These are phyloP conservation scores for Chaetoscypha palmicola DNA, from an alignment of 2,329 filamentous ascomycete genomes.

Conservation along the genomic window DNA sequence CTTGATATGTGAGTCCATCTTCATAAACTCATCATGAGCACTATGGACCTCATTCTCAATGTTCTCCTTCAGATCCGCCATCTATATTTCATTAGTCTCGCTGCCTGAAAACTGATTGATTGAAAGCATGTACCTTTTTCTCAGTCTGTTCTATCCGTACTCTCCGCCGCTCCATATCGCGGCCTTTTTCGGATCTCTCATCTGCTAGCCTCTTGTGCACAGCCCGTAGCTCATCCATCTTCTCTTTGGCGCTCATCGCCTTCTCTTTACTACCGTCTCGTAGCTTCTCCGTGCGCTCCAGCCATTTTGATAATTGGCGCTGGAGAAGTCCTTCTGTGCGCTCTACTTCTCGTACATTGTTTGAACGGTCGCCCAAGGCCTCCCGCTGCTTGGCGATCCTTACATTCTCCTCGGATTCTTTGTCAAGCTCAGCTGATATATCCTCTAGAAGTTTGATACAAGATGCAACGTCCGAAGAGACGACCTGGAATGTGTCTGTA, in stretches of 20 bases:
- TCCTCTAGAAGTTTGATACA: slow-evolving; percentile 89
- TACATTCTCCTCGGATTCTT: slow-evolving; percentile 84
- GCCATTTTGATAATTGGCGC: slow-evolving; percentile 78
- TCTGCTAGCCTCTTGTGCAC: slow-evolving; percentile 76
- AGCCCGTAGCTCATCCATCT: slow-evolving; percentile 82
- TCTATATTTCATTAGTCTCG: slow-evolving; percentile 49
- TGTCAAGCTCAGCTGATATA: slow-evolving; percentile 72
- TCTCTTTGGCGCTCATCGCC: slow-evolving; percentile 70
- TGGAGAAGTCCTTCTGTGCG: slow-evolving; percentile 76
- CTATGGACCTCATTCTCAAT: slow-evolving; percentile 90
- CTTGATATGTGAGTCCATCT: slow-evolving; percentile 95
- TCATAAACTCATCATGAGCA: slow-evolving; percentile 89
- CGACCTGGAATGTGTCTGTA: slow-evolving; percentile 78
- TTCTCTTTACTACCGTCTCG: slow-evolving; percentile 75
- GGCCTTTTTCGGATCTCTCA: slow-evolving; percentile 77
- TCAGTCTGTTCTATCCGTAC: slow-evolving; percentile 97
- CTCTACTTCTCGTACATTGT: slow-evolving; percentile 87
- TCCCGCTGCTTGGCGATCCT: slow-evolving; percentile 78
- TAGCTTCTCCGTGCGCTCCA: slow-evolving; percentile 77
- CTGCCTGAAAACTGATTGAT: slow-evolving; percentile 4
- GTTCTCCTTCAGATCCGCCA: slow-evolving; percentile 95
- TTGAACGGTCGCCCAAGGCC: slow-evolving; percentile 77
- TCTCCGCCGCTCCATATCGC: slow-evolving; percentile 84
- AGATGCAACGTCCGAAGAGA: slow-evolving; percentile 75
- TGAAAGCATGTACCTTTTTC: slow-evolving; percentile 68